These are phyloP conservation scores for Helicostylum pulchrum DNA, from an alignment of 192 early-diverging fungal genomes.

Conservation along the genomic window DNA sequence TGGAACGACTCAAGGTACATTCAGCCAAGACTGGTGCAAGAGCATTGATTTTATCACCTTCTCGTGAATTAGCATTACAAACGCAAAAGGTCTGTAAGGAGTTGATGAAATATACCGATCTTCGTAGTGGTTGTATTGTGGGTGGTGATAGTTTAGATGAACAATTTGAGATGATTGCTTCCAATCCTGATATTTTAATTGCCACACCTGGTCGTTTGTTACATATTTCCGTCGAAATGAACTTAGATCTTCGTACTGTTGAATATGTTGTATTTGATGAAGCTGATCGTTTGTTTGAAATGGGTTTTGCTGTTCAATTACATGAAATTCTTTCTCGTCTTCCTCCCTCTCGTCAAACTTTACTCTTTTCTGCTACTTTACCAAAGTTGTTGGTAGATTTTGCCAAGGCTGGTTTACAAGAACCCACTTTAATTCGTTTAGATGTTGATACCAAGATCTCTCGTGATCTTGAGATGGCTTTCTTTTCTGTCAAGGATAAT, in stretches of 20 bases:
- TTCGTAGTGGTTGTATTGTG: slow-evolving; percentile 83
- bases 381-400: slow-evolving; percentile 93
- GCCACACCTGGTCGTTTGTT: slow-evolving; percentile 83
- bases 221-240: slow-evolving; percentile 89
- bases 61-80: slow-evolving; percentile 95
- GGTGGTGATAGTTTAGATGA: slow-evolving; percentile 98
- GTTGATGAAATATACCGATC: slow-evolving; percentile 88
- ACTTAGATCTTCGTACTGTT: slow-evolving; percentile 79
- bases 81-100: slow-evolving; percentile 94
- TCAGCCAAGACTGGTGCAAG: slow-evolving; percentile 84
- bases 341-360: slow-evolving; percentile 82
- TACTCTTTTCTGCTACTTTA: slow-evolving; percentile 95
- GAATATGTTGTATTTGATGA: slow-evolving; percentile 98
- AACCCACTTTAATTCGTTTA: slow-evolving; percentile 89
- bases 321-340: slow-evolving; percentile 86
- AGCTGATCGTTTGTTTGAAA: slow-evolving; percentile 97
- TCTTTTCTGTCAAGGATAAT: slow-evolving; percentile 79
- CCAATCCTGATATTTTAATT: slow-evolving; percentile 91
- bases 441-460: slow-evolving; percentile 96
- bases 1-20: slow-evolving; percentile 84
- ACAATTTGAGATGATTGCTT: slow-evolving; percentile 89
- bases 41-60: slow-evolving; percentile 85
- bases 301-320: slow-evolving; percentile 94
- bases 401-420: slow-evolving; percentile 92
- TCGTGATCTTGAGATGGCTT: slow-evolving; percentile 91